Evolutionary conservation across 2,329 filamentous ascomycete genomes (phyloP), one percentile per base, ranked within the genome.

Genomic region (Parastagonospora nodorum): DNA sequence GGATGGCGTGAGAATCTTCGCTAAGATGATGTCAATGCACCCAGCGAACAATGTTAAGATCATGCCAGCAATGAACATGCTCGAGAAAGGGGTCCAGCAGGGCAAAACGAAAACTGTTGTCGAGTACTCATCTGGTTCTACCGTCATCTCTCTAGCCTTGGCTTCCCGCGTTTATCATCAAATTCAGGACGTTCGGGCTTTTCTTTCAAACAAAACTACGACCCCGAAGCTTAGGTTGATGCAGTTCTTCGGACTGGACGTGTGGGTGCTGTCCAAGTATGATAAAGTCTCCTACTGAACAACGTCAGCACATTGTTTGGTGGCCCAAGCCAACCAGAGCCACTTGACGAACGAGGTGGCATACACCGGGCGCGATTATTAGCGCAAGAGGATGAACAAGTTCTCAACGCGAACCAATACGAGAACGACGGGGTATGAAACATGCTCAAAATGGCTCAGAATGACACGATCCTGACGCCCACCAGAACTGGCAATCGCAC

Each of bases 11-110:
- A 78, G 82, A 9, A 84, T 87, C 45, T 86, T 85, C 55, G 84
- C 84, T 32, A 87, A 87, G 71, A 83, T 87, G 82, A 82, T 87
- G 79, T 84, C 82, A 2, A 82, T 82, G 75, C 82, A 84, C 59
- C 84, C 85, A 1, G 82, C 84, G 3, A 83, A 87, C 53, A 87
- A 87, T 41, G 84, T 87, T 57, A 87, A 87, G 63, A 78, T 81
- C 2, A 78, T 88, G 69, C 84, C 84, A 59, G 60, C 60, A 30
- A 38, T 63, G 46, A 62, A 63, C 28, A 63, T 63, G 60, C 42
- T 63, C 11, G 42, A 44, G 4, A 50, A 58, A 15, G 52, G 48
- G 9, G 58, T 61, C 4, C 14, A 53, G 6, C 54, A 54, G 24
- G 44, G 27, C 8, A 58, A 53, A 29, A 54, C 58, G 4, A 57